Evolutionary conservation across 495 filamentous ascomycete genomes (phyloP), one percentile per base, ranked within the genome.

Genomic region (Jackrogersella minutella): DNA sequence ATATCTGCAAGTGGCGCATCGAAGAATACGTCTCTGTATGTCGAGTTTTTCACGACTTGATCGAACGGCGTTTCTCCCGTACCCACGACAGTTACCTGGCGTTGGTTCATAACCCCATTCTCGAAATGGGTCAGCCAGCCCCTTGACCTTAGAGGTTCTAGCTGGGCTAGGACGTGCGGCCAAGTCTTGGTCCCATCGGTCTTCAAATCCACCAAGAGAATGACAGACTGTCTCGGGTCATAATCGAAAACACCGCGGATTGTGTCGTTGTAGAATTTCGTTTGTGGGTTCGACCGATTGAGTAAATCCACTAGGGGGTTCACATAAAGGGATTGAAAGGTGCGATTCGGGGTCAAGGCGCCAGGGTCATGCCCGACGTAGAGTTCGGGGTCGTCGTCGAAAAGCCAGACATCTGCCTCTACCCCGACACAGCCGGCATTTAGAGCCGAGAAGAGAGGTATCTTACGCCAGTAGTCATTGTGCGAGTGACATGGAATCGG

Each of bases 331-430:
- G 74, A 78, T 43, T 79, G 70, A 51, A 93, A 83, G 0, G 88
- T 91, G 13, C 84, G 81, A 43, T 84, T 80, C 13, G 73, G 60
- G 3, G 81, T 82, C 13, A 88, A 74, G n/a, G 79, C 77, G 0
- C 81, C 77, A 0, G 69, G 68, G 28, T 86, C 81, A 62, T 88
- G 85, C 0, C 88, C 89, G 33, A 92, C 85, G 28, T 84, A 78
- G 14, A 90, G 74, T 21, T 80, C 72, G 6, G 62, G 36, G 9
- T 91, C 88, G 11, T 85, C 80, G 41, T 90, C 84, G 59, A 88
- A 87, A 16, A 92, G 83, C 92, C 92, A 97, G 17, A 97, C 88
- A 75, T 97, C 93, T 1, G 92, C 92, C 78, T 97, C 93, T 16
- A 92, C 86, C 2, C 93, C 91, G 37, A 84, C 87, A 70, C 87